Conservation (phyloP, 2,329 filamentous ascomycete species). For the Penicillium sp. region DNA sequence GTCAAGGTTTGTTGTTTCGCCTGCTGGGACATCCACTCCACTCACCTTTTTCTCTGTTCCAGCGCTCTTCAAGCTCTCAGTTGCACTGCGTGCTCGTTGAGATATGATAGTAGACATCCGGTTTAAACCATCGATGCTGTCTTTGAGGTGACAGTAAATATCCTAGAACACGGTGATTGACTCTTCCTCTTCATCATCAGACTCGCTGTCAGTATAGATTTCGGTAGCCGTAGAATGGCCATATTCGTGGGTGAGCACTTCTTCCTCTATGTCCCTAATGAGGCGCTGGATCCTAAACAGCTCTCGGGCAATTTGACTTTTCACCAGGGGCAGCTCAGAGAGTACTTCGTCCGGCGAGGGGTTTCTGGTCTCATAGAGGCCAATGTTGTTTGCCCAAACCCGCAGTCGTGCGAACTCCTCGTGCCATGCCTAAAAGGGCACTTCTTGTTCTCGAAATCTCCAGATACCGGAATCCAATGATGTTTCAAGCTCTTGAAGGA, state of each 20-base stretch:
- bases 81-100: neutral
- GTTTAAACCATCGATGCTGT: slow-evolving; percentile 3
- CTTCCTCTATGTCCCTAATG: neutral
- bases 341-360: neutral
- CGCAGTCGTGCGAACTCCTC: slow-evolving; percentile 1
- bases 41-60: neutral
- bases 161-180: neutral
- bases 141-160: neutral
- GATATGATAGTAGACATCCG: neutral
- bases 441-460: neutral
- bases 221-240: neutral
- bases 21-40: too few species aligned
- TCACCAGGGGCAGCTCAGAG: neutral
- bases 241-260: neutral
- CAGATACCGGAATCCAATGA: neutral
- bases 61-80: neutral
- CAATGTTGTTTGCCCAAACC: slow-evolving; percentile 1
- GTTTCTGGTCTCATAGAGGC: neutral
- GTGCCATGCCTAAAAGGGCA: neutral
- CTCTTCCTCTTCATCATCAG: neutral
- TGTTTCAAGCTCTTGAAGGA: neutral
- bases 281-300: neutral
- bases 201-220: neutral
- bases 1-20: too few species aligned
- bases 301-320: neutral